phyloP scores from a whole-genome alignment of 2,329 filamentous ascomycete genomes.

The Hypoxylon sp. region DNA sequence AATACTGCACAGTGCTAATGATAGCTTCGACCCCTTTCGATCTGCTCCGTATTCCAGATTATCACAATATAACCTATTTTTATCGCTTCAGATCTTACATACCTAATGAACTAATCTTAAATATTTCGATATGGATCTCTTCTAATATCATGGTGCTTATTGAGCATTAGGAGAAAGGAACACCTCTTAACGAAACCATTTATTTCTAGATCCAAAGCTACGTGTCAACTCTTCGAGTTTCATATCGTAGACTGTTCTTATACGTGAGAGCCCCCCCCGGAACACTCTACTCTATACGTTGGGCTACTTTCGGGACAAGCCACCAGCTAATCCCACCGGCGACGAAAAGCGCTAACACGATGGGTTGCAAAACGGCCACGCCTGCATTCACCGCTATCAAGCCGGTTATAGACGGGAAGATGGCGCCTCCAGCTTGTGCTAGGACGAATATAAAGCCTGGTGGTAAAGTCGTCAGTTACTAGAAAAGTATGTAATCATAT shows the following conservation, averaged over 20 bases:
- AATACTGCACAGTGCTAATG: background rate
- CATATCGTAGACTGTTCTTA: background rate
- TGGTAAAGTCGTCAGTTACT: background rate
- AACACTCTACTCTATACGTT: slow-evolving; percentile 45
- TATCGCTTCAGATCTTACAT: background rate
- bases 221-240: background rate
- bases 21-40: background rate
- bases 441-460: slow-evolving; percentile 65
- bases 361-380: slow-evolving; percentile 64
- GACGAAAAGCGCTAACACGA: slow-evolving; percentile 62
- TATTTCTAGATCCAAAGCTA: background rate
- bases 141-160: background rate
- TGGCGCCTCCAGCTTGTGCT: slow-evolving; percentile 65
- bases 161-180: background rate
- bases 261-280: background rate
- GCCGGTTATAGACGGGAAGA: slow-evolving; percentile 67
- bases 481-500: background rate
- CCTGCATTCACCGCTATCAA: slow-evolving; percentile 62
- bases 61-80: background rate
- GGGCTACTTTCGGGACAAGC: slow-evolving; percentile 55
- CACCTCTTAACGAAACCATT: background rate
- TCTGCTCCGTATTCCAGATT: slow-evolving; percentile 1
- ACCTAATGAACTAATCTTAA: background rate
- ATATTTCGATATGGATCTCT: background rate
- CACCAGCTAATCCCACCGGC: slow-evolving; percentile 60